Conservation (phyloP, 345 rosid genomes). For the Ricinus communis region DNA sequence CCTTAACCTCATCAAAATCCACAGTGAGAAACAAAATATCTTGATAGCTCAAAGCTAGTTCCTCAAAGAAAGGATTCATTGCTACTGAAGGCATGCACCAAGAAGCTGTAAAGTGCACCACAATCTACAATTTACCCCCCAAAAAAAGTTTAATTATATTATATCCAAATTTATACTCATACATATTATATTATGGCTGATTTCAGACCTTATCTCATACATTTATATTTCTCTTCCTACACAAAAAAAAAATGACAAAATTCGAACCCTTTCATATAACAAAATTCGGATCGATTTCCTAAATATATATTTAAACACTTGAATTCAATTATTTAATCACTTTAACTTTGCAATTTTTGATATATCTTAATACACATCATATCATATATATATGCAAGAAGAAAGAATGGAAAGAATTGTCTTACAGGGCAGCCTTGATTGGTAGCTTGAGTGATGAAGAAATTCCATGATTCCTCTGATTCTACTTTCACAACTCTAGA, state of each 20-base stretch:
- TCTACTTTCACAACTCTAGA: slow-evolving; percentile 41
- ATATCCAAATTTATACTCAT: no score
- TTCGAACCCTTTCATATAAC: no score
- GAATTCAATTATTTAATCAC: no score
- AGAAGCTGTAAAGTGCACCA: slow-evolving; percentile 48
- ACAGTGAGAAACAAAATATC: slow-evolving; percentile 36
- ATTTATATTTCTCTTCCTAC: no score
- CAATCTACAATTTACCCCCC: slow-evolving; percentile 23
- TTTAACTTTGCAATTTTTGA: no score
- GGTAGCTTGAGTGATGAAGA: slow-evolving; percentile 31
- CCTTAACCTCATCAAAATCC: slow-evolving; percentile 54
- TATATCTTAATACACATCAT: no score
- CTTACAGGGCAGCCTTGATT: slow-evolving; percentile 37
- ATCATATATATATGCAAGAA: no score
- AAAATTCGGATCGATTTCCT: no score
- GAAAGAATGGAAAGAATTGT: not conserved
- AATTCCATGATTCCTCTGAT: slow-evolving; percentile 43
- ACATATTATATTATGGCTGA: no score
- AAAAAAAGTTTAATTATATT: not conserved
- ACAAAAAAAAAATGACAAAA: no score
- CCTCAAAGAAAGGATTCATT: slow-evolving; percentile 43
- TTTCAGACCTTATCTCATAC: no score
- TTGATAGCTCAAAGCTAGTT: slow-evolving; percentile 34
- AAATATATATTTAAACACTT: no score
- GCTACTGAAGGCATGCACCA: slow-evolving; percentile 58